Evolutionary conservation across 345 rosid species (phyloP).

Genomic region (Laguncularia racemosa): DNA sequence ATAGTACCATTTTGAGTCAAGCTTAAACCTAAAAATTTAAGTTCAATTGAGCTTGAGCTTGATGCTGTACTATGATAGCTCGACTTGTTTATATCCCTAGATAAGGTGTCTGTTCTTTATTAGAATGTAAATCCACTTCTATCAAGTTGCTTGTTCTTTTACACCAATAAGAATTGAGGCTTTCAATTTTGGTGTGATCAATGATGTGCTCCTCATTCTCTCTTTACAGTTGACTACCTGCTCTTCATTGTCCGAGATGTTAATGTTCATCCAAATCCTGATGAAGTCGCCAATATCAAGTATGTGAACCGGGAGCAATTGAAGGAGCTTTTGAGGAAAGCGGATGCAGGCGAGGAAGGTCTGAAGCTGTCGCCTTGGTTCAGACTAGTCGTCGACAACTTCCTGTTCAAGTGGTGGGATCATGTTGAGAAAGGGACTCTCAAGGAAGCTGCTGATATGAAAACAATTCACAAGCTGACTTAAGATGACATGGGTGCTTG

Average conservation of each 20-base stretch:
- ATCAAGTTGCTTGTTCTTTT: too few species aligned
- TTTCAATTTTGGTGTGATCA: background rate
- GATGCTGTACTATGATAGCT: too few species aligned
- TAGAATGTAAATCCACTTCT: background rate
- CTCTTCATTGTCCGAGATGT: slow-evolving; percentile 84
- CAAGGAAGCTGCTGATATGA: slow-evolving; percentile 58
- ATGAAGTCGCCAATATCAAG: slow-evolving; percentile 76
- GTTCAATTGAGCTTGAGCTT: too few species aligned
- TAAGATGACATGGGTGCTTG: slow-evolving; percentile 7
- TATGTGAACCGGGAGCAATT: slow-evolving; percentile 76
- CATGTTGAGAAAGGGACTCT: slow-evolving; percentile 72
- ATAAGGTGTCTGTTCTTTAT: background rate
- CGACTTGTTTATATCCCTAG: too few species aligned
- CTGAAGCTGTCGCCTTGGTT: slow-evolving; percentile 93
- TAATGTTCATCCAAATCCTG: slow-evolving; percentile 60
- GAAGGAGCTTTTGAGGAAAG: slow-evolving; percentile 78
- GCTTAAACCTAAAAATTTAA: too few species aligned
- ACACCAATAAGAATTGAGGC: too few species aligned
- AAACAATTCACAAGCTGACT: slow-evolving; percentile 64
- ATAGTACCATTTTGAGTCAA: too few species aligned
- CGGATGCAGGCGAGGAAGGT: slow-evolving; percentile 79
- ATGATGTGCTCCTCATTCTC: background rate
- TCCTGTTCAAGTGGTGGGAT: slow-evolving; percentile 97
- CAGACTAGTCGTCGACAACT: slow-evolving; percentile 87
- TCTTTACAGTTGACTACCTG: slow-evolving; percentile 75